phyloP scores from a whole-genome alignment of 352 stramenopile genomes.

The Pythium aphanidermatum region DNA sequence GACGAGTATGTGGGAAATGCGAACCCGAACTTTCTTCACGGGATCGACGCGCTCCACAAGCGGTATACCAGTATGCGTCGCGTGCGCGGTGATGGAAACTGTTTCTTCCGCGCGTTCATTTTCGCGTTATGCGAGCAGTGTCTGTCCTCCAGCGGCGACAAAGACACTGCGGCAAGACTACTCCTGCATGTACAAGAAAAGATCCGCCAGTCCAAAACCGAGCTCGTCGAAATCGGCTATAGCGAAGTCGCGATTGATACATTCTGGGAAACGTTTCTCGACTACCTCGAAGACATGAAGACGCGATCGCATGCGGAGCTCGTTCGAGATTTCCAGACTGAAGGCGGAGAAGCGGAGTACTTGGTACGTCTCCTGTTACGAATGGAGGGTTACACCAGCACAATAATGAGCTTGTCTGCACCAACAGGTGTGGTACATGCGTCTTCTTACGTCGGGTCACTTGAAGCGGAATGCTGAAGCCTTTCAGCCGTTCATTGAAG shows the following conservation, averaged over 20 bases:
- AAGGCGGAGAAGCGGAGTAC: conserved; percentile 83
- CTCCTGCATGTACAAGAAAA: conserved; percentile 40
- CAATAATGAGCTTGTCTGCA: too few relatives aligned
- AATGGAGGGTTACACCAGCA: not conserved
- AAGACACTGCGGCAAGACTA: conserved; percentile 20
- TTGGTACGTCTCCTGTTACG: conserved; percentile 25
- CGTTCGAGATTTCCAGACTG: conserved; percentile 79
- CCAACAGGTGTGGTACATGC: conserved; percentile 87
- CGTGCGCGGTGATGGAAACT: conserved; percentile 89
- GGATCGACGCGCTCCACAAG: conserved; percentile 54
- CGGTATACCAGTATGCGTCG: conserved; percentile 73
- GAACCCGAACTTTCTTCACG: conserved; percentile 65
- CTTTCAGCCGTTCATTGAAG: conserved; percentile 90
- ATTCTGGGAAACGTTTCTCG: conserved; percentile 92
- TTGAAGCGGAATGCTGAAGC: conserved; percentile 84
- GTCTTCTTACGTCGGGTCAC: conserved; percentile 75
- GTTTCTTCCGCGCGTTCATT: conserved; percentile 89
- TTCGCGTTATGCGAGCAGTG: conserved; percentile 84
- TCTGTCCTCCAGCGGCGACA: conserved; percentile 24
- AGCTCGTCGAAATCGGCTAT: conserved; percentile 84
- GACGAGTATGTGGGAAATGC: conserved; percentile 69
- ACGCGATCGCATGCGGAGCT: conserved; percentile 61
- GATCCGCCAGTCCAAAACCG: conserved; percentile 61
- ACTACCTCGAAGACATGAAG: conserved; percentile 81
- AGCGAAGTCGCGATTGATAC: conserved; percentile 90